Percentiles rank a stretch among this genome's conserved stretches.
Evolutionary conservation across 2,329 filamentous ascomycete genomes (phyloP).

Genomic region (Alternaria metachromatica): DNA sequence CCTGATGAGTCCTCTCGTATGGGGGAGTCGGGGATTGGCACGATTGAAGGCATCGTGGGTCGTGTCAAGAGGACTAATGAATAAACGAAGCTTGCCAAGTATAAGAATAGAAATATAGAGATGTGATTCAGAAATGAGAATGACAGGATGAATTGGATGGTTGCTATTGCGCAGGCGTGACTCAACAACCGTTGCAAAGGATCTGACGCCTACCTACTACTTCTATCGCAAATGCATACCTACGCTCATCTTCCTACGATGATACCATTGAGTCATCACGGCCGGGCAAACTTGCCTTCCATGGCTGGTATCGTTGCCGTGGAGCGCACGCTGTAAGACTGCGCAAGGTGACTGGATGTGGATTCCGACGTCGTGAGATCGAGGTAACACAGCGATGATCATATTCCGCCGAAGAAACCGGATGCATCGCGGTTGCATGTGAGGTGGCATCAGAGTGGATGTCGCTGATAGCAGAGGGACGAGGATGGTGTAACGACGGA

Average conservation of each 20-base stretch:
- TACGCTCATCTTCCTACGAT: background rate
- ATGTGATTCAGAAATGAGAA: conserved; percentile 17
- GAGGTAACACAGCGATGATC: conserved; percentile 38
- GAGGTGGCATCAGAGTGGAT: conserved; percentile 39
- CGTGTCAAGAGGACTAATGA: background rate
- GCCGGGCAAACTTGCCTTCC: conserved; percentile 21
- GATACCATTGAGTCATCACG: conserved; percentile 18
- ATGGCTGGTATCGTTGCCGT: conserved; percentile 13
- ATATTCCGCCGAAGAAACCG: conserved; percentile 16
- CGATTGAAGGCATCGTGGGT: conserved; percentile 49
- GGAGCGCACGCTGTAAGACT: conserved; percentile 27
- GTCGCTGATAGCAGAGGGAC: conserved; percentile 27
- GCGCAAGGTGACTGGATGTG: conserved; percentile 17
- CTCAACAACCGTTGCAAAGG: conserved; percentile 30
- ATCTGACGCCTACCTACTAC: conserved; percentile 20
- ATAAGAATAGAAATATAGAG: background rate
- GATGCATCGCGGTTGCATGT: conserved; percentile 28
- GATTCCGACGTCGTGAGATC: conserved; percentile 1
- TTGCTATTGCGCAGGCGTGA: conserved; percentile 31
- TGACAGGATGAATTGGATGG: conserved; percentile 18
- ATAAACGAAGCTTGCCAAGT: conserved; percentile 10
- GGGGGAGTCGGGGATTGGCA: conserved; percentile 42
- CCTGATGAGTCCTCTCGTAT: conserved; percentile 45
- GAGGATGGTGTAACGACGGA: conserved; percentile 30
- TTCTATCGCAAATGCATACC: conserved; percentile 27